phyloP scores from a whole-genome alignment of 2,329 filamentous ascomycete species.

The Lachnellula cervina region DNA sequence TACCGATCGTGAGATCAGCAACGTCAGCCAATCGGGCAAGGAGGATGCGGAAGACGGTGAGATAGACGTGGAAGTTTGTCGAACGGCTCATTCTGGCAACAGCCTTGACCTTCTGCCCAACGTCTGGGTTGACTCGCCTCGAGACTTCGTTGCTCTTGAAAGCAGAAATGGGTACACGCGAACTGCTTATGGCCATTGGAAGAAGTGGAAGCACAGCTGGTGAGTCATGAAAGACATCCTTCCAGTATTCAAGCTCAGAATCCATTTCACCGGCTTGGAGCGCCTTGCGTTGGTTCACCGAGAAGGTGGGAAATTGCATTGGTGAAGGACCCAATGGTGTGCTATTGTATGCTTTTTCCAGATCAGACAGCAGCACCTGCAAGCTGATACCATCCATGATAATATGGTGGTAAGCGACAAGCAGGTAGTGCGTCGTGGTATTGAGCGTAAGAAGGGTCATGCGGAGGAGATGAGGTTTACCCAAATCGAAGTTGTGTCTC shows the following conservation, averaged over 20 bases:
- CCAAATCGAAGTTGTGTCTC: slow-evolving; percentile 36
- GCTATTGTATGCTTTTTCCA: slow-evolving; percentile 40
- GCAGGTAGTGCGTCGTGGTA: slow-evolving; percentile 33
- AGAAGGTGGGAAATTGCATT: slow-evolving; percentile 35
- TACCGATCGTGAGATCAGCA: slow-evolving; percentile 42
- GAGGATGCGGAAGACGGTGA: slow-evolving; percentile 37
- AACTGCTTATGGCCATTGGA: slow-evolving; percentile 24
- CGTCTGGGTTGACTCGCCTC: slow-evolving; percentile 13
- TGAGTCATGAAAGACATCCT: slow-evolving; percentile 18
- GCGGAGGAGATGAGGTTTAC: slow-evolving; percentile 22
- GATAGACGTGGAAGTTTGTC: slow-evolving; percentile 40
- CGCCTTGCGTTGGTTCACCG: slow-evolving; percentile 29
- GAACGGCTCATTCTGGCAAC: neutral
- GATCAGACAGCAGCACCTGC: slow-evolving; percentile 39
- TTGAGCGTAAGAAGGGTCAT: slow-evolving; percentile 35
- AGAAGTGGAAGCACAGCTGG: slow-evolving; percentile 33
- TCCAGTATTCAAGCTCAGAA: slow-evolving; percentile 35
- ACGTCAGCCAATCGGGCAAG: slow-evolving; percentile 33
- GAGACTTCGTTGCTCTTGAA: slow-evolving; percentile 19
- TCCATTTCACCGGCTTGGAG: slow-evolving; percentile 28
- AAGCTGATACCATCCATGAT: slow-evolving; percentile 45
- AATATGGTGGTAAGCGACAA: slow-evolving; percentile 46
- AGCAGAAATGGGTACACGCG: slow-evolving; percentile 18
- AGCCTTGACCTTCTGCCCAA: slow-evolving; percentile 14
- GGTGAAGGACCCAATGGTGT: slow-evolving; percentile 5